Base-by-base conservation (phyloP, 2,329 filamentous ascomycete genomes). In the Diaporthe sp. region DNA sequence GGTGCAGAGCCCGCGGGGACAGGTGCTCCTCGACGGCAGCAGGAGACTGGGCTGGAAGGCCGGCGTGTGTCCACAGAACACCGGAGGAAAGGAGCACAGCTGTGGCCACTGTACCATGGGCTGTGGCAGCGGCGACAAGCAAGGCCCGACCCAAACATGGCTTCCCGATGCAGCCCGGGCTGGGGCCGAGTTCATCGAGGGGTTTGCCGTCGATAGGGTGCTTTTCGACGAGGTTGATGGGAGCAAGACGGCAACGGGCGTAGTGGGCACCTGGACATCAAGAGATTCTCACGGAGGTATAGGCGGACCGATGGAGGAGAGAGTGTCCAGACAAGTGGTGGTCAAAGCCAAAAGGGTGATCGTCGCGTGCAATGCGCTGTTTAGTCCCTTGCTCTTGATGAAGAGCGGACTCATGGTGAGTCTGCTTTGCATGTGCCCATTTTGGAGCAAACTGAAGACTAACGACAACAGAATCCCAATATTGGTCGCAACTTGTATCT, bases 141-240 rank as follows among this genome's bases (percentile, higher is more conserved):
- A 94, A 82, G 95, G 96, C 0, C 94, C 96, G 0, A 90, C 91
- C 0, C 91, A 94, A 34, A 91, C 91, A 9, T 98, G 92, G 88
- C 86, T 98, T 20, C 94, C 94, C 0, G 94, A 95, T 79, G 95
- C 96, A 3, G 93, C 92, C 1, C 88, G 89, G 71, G 92, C 94
- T 0, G 95, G 95, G 0, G 94, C 95, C 0, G 87, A 90, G 78
- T 98, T 98, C 81, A 90, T 97, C 75, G 95, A 98, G 86, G 95
- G 95, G 0, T 95, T 97, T 80, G 84, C 92, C 28, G 94, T 92
- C 0, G 90, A 94, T 17, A 89, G 89, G 76, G 87, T 98, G 22
- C 78, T 94, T 0, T 98, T 98, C 82, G 90, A 92, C 31, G 86
- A 89, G 20, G 81, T 81, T 5, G 82, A 81, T 15, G 82, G 82